phyloP scores from a whole-genome alignment of 345 rosid species.

The Bretschneidera sinensis region DNA sequence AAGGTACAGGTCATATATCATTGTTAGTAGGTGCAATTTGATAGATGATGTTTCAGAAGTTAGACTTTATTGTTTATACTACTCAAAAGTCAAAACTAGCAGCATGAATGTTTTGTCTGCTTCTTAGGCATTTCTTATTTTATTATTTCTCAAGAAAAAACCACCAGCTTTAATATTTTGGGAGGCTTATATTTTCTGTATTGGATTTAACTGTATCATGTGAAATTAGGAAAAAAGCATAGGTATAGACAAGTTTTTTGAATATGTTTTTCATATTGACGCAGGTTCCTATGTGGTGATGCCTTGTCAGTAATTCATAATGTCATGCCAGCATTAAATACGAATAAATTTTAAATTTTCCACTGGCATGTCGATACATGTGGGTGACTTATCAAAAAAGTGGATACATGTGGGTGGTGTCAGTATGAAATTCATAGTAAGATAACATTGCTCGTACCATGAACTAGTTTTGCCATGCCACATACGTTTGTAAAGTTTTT shows the following conservation, averaged over 20 bases:
- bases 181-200: neutral
- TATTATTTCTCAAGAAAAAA: neutral
- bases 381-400: too few species aligned
- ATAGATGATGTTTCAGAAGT: too few species aligned
- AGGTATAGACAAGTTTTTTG: neutral
- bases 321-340: neutral
- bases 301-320: neutral
- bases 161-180: neutral
- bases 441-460: too few species aligned
- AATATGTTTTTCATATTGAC: neutral
- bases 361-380: too few species aligned
- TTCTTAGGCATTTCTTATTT: neutral
- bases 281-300: neutral
- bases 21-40: too few species aligned
- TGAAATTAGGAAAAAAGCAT: too few species aligned
- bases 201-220: too few species aligned
- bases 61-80: too few species aligned
- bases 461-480: too few species aligned
- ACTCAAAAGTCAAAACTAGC: neutral
- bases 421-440: too few species aligned
- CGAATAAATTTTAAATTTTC: neutral
- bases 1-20: neutral
- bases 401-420: too few species aligned
- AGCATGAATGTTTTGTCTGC: neutral
- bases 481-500: too few species aligned